Conservation (phyloP, 2,329 filamentous ascomycete species). For the Macroventuria anomochaeta region DNA sequence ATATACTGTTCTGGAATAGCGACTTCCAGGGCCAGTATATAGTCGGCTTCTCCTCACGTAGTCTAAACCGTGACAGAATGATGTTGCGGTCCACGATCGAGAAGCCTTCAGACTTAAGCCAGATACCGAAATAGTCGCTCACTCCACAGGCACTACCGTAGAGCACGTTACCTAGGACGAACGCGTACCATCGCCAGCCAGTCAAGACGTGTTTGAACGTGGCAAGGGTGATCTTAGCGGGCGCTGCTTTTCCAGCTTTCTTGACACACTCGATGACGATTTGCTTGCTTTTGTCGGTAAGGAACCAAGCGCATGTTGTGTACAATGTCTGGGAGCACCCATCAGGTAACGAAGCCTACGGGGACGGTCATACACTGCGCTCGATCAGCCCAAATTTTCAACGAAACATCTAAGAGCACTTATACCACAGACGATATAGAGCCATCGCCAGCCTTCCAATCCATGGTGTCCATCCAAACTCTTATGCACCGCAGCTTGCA, state of each 20-base stretch:
- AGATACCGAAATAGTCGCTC: constrained; percentile 3
- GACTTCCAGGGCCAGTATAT: too few species aligned
- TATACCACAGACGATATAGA: background rate
- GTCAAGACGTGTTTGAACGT: constrained; percentile 2
- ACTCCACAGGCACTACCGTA: constrained; percentile 3
- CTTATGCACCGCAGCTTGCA: constrained; percentile 7
- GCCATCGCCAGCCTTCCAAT: constrained; percentile 1
- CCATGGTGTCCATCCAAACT: background rate
- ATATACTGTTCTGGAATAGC: too few species aligned
- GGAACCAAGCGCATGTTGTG: constrained; percentile 2
- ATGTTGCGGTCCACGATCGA: constrained; percentile 4
- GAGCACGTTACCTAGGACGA: constrained; percentile 3
- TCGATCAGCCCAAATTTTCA: background rate
- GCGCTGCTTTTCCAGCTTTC: background rate
- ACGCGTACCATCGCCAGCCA: constrained; percentile 1
- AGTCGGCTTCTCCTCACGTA: too few species aligned
- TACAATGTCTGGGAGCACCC: background rate
- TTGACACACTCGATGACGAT: background rate
- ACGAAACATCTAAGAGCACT: background rate
- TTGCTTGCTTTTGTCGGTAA: background rate
- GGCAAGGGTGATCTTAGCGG: background rate
- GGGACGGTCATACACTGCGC: constrained; percentile 2
- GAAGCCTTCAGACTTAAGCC: constrained; percentile 1
- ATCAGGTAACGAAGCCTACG: constrained; percentile 1
- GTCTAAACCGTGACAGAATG: too few species aligned